phyloP scores from a whole-genome alignment of 129 eudicot species.

The Artemisia annua region DNA sequence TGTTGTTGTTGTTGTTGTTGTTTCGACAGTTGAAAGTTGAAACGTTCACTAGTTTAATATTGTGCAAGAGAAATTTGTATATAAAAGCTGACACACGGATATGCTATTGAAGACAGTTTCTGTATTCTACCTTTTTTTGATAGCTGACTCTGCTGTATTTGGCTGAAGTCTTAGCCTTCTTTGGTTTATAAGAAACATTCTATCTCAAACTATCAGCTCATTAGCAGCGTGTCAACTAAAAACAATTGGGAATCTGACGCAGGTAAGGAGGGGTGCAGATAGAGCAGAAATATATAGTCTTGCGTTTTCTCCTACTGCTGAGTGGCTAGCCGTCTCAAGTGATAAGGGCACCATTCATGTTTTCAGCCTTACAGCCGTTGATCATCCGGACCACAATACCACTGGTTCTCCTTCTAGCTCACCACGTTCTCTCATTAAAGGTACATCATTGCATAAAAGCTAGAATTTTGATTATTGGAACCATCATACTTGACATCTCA shows the following conservation, averaged over 20 bases:
- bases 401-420: conserved; percentile 52
- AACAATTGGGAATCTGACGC: conserved; percentile 16
- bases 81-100: background rate
- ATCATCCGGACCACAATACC: conserved; percentile 42
- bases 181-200: background rate
- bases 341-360: conserved; percentile 96
- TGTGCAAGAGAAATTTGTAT: background rate
- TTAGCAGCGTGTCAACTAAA: background rate
- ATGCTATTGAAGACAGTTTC: background rate
- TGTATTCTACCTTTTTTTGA: background rate
- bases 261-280: conserved; percentile 95
- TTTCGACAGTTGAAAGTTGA: conserved; percentile 8
- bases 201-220: background rate
- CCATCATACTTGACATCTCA: too few species aligned
- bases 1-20: too few species aligned
- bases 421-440: conserved; percentile 82
- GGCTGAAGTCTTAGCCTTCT: background rate
- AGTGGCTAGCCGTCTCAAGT: conserved; percentile 92
- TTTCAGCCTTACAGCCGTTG: conserved; percentile 59
- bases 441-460: conserved; percentile 31
- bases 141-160: background rate
- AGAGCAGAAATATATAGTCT: conserved; percentile 88
- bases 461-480: too few species aligned
- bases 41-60: background rate
- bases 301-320: conserved; percentile 73